phyloP scores from a whole-genome alignment of 2,329 filamentous ascomycete genomes.

The Monilinia polystroma region DNA sequence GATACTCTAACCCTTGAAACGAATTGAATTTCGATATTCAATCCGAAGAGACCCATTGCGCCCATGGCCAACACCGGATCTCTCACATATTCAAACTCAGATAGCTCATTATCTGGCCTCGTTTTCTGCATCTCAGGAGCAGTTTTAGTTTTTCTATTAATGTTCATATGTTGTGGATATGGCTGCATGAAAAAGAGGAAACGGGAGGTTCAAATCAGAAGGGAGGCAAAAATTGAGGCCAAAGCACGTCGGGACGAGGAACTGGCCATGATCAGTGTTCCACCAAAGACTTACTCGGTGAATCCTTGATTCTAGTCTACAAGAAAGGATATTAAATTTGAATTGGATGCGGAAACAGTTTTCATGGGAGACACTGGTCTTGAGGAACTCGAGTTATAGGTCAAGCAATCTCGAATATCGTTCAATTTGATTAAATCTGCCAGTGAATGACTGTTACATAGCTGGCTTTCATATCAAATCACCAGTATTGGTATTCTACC shows the following conservation, averaged over 20 bases:
- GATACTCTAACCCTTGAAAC: too few relatives aligned
- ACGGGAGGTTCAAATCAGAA: neutral
- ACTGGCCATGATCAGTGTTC: neutral
- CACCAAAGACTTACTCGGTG: neutral
- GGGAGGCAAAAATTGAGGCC: neutral
- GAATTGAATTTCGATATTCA: neutral
- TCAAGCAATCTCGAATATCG: neutral
- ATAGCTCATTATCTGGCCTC: neutral
- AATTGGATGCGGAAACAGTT: neutral
- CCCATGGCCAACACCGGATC: neutral
- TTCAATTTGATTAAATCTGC: neutral
- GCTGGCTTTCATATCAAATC: neutral
- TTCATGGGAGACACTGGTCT: neutral
- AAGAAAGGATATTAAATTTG: neutral
- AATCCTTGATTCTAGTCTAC: neutral
- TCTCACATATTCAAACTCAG: neutral
- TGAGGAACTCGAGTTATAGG: neutral
- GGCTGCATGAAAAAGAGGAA: conserved; percentile 11
- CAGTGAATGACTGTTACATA: neutral
- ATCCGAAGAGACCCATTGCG: neutral
- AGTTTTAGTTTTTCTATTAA: neutral
- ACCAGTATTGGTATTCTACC: neutral
- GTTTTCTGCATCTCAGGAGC: conserved; percentile 5
- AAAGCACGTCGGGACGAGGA: neutral
- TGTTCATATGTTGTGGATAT: conserved; percentile 14